Evolutionary conservation across 1,284 basidiomycete species (phyloP).

Genomic region (Cerrena zonata): DNA sequence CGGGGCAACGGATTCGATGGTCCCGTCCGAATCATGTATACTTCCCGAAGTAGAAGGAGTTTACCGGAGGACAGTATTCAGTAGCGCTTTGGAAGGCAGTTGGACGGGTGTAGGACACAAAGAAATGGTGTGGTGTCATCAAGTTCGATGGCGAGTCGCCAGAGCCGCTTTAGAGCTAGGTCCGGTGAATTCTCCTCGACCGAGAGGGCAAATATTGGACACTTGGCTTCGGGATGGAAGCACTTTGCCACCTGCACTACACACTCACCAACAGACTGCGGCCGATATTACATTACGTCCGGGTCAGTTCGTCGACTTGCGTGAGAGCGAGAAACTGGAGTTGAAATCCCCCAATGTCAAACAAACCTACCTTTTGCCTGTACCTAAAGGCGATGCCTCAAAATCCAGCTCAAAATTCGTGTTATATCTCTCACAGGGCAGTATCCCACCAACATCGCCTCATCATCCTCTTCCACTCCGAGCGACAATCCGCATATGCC

Average conservation of each 20-base stretch:
- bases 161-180: conserved; percentile 70
- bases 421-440: conserved; percentile 56
- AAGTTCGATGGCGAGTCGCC: conserved; percentile 86
- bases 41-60: conserved; percentile 37
- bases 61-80: conserved; percentile 75
- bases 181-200: conserved; percentile 22
- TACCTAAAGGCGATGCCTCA: conserved; percentile 20
- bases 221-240: conserved; percentile 63
- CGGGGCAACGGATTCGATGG: conserved; percentile 86
- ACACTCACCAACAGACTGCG: background rate
- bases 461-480: conserved; percentile 37
- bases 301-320: conserved; percentile 31
- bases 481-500: conserved; percentile 43
- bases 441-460: conserved; percentile 45
- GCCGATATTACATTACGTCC: conserved; percentile 16
- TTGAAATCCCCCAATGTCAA: conserved; percentile 39
- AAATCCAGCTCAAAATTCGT: conserved; percentile 32
- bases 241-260: conserved; percentile 28
- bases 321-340: conserved; percentile 33
- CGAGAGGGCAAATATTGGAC: conserved; percentile 42
- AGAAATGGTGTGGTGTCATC: conserved; percentile 98
- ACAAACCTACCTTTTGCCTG: conserved; percentile 46
- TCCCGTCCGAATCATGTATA: conserved; percentile 86
- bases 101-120: conserved; percentile 96
- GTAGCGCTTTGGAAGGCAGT: conserved; percentile 79